These are phyloP conservation scores for bread wheat (Triticum aestivum) DNA, from an alignment of 176 grass and related monocot genomes.

Conservation along the genomic window DNA sequence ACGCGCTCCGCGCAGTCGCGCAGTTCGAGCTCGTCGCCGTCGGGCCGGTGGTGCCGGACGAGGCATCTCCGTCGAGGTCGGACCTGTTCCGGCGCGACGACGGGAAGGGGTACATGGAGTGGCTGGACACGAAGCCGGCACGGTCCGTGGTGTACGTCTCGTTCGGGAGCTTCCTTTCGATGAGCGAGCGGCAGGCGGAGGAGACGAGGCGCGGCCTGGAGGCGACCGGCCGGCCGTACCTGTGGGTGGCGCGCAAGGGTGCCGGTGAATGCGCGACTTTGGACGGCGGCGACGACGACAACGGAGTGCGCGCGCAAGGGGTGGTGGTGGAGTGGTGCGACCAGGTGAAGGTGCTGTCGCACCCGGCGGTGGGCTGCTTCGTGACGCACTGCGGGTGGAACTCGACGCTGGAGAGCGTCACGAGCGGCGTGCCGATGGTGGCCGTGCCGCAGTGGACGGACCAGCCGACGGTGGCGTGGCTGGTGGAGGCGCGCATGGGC, in stretches of 20 bases:
- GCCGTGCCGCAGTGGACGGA: slow-evolving; percentile 57
- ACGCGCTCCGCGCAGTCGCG: neutral
- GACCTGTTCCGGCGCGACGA: neutral
- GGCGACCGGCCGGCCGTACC: slow-evolving; percentile 41
- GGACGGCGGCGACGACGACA: neutral
- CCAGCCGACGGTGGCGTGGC: slow-evolving; percentile 56
- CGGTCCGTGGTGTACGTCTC: slow-evolving; percentile 61
- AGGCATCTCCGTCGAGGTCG: neutral
- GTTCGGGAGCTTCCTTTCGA: slow-evolving; percentile 36
- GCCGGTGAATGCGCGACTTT: neutral
- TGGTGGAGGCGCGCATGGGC: slow-evolving; percentile 36
- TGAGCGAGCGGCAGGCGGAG: slow-evolving; percentile 37
- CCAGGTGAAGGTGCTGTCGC: slow-evolving; percentile 46
- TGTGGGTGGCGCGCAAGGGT: slow-evolving; percentile 44
- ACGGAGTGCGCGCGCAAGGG: neutral
- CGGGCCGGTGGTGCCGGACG: slow-evolving; percentile 24
- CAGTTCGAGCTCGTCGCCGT: slow-evolving; percentile 33
- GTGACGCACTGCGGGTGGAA: slow-evolving; percentile 71
- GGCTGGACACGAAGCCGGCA: slow-evolving; percentile 48
- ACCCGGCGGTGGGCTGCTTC: slow-evolving; percentile 38
- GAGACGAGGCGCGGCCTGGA: slow-evolving; percentile 35
- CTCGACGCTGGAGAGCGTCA: slow-evolving; percentile 54
- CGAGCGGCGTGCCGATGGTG: slow-evolving; percentile 54
- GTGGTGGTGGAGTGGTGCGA: slow-evolving; percentile 49
- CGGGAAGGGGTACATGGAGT: slow-evolving; percentile 36